Evolutionary conservation across 495 filamentous ascomycete species (phyloP), one percentile per base, ranked within the genome.

Genomic region (Gamarada debralockiae): DNA sequence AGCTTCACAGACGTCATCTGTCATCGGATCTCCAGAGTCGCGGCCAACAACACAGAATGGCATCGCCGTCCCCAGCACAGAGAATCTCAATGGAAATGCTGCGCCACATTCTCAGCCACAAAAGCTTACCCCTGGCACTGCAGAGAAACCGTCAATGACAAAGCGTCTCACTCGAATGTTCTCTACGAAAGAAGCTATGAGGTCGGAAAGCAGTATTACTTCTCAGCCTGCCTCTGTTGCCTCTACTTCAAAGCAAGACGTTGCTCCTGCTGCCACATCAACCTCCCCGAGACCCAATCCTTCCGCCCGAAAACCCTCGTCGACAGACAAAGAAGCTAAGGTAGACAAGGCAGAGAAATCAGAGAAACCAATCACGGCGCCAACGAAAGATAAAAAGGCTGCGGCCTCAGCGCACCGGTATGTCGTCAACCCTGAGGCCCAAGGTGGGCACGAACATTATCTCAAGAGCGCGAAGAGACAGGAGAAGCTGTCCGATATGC

Each of bases 401-500:
- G 57, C 58, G 4, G 59, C 59, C 25, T 57, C 53, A 8, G n/a
- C n/a, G n/a, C 54, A 72, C 47, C 75, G 77, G 55, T 81, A 73
- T 56, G 64, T 70, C 27, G 15, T 69, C 27, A 65, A 65, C 34
- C 50, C 67, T 27, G 66, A 73, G 21, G 63, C 65, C 5, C 67
- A 58, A 56, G 86, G 86, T 60, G 78, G 81, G 8, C 93, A 98
- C 62, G 83, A 87, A 53, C 93, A 98, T 65, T 78, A 89, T 58
- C 80, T 98, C 15, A 92, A 89, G 64, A 87, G 84, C 53, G 83
- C 85, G 45, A 89, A 90, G 65, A 80, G 93, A 42, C 92, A 98
- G 67, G 92, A 98, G 71, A 98, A 96, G 66, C 73, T 98, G 51
- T 84, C 87, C n/a, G 89, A 92, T 63, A 84, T 98, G 75, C 81